A percentile compares a stretch with the other conserved stretches of the same genome.
These are phyloP conservation scores for Myotisia sp. DNA, from an alignment of 2,329 filamentous ascomycete genomes.

Conservation along the genomic window DNA sequence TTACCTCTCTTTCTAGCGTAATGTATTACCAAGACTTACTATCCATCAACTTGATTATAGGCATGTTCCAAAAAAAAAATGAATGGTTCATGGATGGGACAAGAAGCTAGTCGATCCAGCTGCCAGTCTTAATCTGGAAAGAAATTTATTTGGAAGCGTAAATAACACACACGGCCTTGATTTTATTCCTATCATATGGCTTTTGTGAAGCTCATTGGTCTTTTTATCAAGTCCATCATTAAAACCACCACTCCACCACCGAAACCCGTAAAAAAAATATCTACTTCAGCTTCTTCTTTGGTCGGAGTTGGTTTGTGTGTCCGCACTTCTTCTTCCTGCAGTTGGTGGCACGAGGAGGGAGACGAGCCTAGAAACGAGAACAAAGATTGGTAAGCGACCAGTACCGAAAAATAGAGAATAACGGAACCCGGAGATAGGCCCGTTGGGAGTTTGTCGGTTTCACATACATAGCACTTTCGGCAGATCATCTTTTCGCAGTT, in stretches of 20 bases:
- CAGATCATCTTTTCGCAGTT: conserved; percentile 99
- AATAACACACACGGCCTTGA: conserved; percentile 3
- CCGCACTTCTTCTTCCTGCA: conserved; percentile 99
- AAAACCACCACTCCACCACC: conserved; percentile 7
- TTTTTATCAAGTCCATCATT: conserved; percentile 8
- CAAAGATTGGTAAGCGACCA: conserved; percentile 1
- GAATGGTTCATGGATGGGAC: too few relatives aligned
- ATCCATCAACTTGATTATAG: too few relatives aligned
- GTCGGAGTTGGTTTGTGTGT: conserved; percentile 99
- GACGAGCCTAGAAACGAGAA: conserved; percentile 45
- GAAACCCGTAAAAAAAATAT: conserved; percentile 6
- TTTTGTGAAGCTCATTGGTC: conserved; percentile 7
- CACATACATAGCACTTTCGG: conserved; percentile 98
- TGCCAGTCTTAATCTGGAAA: neutral
- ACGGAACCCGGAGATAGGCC: too few relatives aligned
- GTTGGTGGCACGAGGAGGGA: conserved; percentile 97
- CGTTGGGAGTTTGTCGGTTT: too few relatives aligned
- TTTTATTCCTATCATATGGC: conserved; percentile 8
- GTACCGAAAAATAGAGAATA: too few relatives aligned
- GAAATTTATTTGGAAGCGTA: conserved; percentile 2
- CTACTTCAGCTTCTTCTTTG: conserved; percentile 99
- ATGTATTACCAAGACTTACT: too few relatives aligned
- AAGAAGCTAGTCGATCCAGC: too few relatives aligned
- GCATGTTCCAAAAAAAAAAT: too few relatives aligned
- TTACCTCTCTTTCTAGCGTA: too few relatives aligned